These are phyloP conservation scores for Cercophora scortea DNA, from an alignment of 495 filamentous ascomycete species.

Conservation along the genomic window DNA sequence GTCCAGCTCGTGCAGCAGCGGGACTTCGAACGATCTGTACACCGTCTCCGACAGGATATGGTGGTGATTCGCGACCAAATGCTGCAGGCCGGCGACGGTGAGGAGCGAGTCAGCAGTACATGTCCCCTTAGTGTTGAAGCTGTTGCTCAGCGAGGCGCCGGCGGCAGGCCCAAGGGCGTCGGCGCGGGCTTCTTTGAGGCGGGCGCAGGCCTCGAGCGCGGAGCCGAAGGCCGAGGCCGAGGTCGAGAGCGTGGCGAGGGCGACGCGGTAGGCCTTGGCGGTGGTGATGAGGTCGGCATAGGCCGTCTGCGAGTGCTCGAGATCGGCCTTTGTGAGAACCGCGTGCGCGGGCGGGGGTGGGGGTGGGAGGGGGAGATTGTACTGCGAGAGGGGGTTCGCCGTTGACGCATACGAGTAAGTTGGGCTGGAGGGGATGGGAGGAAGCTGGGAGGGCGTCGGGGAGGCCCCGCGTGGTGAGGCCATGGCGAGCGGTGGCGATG, in stretches of 20 bases:
- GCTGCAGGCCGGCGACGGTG: constrained; percentile 52
- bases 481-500: not conserved
- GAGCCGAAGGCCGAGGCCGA: constrained; percentile 53
- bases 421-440: constrained; percentile 48
- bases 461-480: constrained; percentile 10
- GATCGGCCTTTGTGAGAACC: constrained; percentile 52
- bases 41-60: constrained; percentile 56
- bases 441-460: constrained; percentile 39
- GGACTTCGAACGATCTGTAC: constrained; percentile 58
- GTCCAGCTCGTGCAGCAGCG: constrained; percentile 56
- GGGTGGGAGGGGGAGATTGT: constrained; percentile 50
- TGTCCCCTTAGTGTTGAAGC: constrained; percentile 40
- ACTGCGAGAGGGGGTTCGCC: constrained; percentile 42
- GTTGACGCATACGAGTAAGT: constrained; percentile 55
- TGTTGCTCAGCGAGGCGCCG: constrained; percentile 32
- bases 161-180: constrained; percentile 29
- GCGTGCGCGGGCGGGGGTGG: constrained; percentile 46
- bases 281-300: constrained; percentile 52
- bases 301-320: constrained; percentile 49
- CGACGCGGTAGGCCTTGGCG: constrained; percentile 52
- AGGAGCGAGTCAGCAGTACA: constrained; percentile 55
- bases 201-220: constrained; percentile 56
- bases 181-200: constrained; percentile 52
- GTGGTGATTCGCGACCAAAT: constrained; percentile 58
- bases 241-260: constrained; percentile 47